A percentile compares a stretch with the other conserved stretches of the same genome.
Evolutionary conservation across 768 basidiomycete species (phyloP).

Genomic region (Boletus pseudopeckii): DNA sequence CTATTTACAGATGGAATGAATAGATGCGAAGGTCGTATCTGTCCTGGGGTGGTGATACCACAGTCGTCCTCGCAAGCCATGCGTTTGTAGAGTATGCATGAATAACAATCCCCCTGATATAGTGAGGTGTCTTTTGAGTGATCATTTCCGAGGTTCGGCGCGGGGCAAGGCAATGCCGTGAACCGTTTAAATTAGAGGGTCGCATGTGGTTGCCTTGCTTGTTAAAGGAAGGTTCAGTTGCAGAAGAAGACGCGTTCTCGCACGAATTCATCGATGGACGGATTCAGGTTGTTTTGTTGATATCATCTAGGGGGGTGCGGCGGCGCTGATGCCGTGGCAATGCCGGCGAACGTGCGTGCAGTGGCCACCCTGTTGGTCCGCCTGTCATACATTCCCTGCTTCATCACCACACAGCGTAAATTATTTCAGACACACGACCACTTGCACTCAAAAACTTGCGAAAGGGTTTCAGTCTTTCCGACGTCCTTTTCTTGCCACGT

Average conservation of each 20-base stretch:
- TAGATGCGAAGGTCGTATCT: constrained; percentile 35
- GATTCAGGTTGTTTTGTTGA: constrained; percentile 30
- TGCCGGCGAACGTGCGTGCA: constrained; percentile 40
- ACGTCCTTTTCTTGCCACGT: constrained; percentile 6
- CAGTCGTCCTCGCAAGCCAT: not conserved
- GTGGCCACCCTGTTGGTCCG: constrained; percentile 26
- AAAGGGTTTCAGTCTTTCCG: constrained; percentile 6
- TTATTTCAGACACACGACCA: constrained; percentile 38
- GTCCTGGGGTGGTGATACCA: not conserved
- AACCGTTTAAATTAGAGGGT: constrained; percentile 26
- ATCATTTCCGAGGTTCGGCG: constrained; percentile 10
- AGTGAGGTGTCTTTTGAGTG: not conserved
- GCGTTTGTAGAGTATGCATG: constrained; percentile 8
- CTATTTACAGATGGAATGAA: constrained; percentile 68
- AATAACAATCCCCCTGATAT: not conserved
- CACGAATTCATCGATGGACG: constrained; percentile 12
- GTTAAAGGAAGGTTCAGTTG: constrained; percentile 6
- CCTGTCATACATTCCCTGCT: constrained; percentile 19
- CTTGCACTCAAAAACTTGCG: constrained; percentile 24
- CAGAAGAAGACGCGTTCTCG: not conserved
- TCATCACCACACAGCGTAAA: constrained; percentile 24
- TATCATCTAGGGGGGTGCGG: constrained; percentile 14
- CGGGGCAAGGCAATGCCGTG: constrained; percentile 21
- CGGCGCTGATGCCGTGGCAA: constrained; percentile 19
- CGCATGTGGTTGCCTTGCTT: constrained; percentile 13